Conservation (phyloP, 768 basidiomycete species). For the Megacollybia marginata region DNA sequence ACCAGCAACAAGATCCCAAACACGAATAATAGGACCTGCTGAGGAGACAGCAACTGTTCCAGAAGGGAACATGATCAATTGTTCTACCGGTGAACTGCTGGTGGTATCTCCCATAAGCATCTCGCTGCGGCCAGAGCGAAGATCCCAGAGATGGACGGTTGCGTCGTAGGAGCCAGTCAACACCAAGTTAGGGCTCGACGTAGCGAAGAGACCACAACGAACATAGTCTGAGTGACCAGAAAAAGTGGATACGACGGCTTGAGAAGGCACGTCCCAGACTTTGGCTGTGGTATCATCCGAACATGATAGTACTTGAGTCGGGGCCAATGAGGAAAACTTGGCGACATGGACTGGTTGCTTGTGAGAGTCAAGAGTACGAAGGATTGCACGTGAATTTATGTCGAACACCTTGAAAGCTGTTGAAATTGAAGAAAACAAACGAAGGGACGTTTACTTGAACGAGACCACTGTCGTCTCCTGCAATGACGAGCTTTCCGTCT, state of each 20-base stretch:
- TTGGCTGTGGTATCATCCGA: conserved; percentile 94
- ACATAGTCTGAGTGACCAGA: conserved; percentile 91
- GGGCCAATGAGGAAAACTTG: conserved; percentile 77
- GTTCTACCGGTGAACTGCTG: conserved; percentile 67
- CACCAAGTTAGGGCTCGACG: conserved; percentile 74
- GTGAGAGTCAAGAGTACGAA: conserved; percentile 87
- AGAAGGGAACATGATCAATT: conserved; percentile 89
- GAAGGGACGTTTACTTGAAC: conserved; percentile 49
- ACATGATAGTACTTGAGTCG: conserved; percentile 85
- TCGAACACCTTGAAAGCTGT: conserved; percentile 70
- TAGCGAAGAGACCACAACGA: conserved; percentile 82
- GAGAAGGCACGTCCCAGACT: conserved; percentile 93
- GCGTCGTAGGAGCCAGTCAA: conserved; percentile 95
- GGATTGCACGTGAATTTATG: conserved; percentile 85
- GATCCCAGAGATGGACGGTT: conserved; percentile 82
- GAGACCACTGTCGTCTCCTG: conserved; percentile 90
- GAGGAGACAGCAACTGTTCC: conserved; percentile 79
- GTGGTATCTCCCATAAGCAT: conserved; percentile 61
- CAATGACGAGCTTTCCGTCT: conserved; percentile 93
- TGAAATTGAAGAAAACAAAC: conserved; percentile 2
- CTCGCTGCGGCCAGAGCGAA: conserved; percentile 76
- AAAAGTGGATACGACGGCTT: conserved; percentile 73
- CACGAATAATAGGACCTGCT: conserved; percentile 85
- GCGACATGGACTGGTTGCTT: conserved; percentile 96
- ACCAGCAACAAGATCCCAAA: conserved; percentile 93